These are phyloP conservation scores for Thermomyces lanuginosus DNA, from an alignment of 2,329 filamentous ascomycete genomes.

Conservation along the genomic window DNA sequence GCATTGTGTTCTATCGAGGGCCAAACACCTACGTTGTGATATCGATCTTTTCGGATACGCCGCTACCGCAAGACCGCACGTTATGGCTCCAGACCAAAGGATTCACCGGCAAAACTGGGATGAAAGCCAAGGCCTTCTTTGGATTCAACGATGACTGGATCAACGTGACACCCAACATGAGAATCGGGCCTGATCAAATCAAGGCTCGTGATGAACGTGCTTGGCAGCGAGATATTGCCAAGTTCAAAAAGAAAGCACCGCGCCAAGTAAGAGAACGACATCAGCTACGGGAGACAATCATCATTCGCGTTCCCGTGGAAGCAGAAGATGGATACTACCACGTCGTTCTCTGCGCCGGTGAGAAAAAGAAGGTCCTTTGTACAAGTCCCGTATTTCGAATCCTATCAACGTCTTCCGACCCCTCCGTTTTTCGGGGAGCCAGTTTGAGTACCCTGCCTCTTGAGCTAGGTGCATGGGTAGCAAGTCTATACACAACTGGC, in stretches of 20 bases:
- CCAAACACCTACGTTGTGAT: constrained; percentile 47
- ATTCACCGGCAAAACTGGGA: constrained; percentile 51
- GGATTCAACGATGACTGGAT: constrained; percentile 46
- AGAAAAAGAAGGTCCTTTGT: constrained; percentile 44
- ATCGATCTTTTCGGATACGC: constrained; percentile 45
- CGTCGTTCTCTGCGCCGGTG: constrained; percentile 43
- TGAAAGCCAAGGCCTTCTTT: constrained; percentile 48
- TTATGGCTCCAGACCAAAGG: constrained; percentile 55
- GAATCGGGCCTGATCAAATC: constrained; percentile 34
- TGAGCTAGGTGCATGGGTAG: constrained; percentile 39
- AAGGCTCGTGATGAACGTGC: constrained; percentile 43
- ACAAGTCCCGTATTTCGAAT: constrained; percentile 52
- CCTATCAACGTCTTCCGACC: constrained; percentile 47
- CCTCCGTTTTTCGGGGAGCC: constrained; percentile 47
- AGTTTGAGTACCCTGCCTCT: constrained; percentile 49
- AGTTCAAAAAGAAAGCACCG: constrained; percentile 42
- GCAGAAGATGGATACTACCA: constrained; percentile 53
- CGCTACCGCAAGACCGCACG: constrained; percentile 41
- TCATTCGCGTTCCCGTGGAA: constrained; percentile 47
- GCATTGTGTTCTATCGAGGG: constrained; percentile 50
- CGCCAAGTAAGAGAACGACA: constrained; percentile 35
- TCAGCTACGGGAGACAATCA: constrained; percentile 43
- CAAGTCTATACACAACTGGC: constrained; percentile 28
- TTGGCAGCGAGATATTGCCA: constrained; percentile 50
- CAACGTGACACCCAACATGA: constrained; percentile 46